phyloP scores from a whole-genome alignment of 192 early-diverging fungal genomes.

The Gamsiella multidivaricata region DNA sequence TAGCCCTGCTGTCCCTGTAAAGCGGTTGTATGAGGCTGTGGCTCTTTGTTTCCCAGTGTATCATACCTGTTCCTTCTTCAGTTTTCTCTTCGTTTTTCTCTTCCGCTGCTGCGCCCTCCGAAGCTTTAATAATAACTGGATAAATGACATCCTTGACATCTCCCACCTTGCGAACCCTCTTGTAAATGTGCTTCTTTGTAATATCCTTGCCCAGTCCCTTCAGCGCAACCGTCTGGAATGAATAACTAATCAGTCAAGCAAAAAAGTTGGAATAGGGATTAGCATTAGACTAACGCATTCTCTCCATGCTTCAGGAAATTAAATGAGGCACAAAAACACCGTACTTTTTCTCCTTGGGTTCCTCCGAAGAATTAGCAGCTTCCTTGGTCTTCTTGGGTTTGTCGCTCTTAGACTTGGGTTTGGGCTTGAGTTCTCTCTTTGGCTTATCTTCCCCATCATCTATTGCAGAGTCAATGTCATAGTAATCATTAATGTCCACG shows the following conservation, averaged over 20 bases:
- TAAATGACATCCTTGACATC: slow-evolving; percentile 73
- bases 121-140: slow-evolving; percentile 57
- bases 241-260: slow-evolving; percentile 20
- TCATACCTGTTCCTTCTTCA: slow-evolving; percentile 43
- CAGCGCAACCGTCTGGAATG: slow-evolving; percentile 64
- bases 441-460: slow-evolving; percentile 31
- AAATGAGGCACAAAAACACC: too few relatives aligned
- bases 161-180: slow-evolving; percentile 73
- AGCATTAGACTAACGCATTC: not conserved
- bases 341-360: slow-evolving; percentile 56
- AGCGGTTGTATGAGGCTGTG: not conserved
- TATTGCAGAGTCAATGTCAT: not conserved
- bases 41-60: too few relatives aligned
- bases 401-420: slow-evolving; percentile 44
- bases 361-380: slow-evolving; percentile 6
- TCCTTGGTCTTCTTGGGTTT: slow-evolving; percentile 50
- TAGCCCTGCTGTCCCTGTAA: too few relatives aligned
- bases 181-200: slow-evolving; percentile 81
- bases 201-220: slow-evolving; percentile 64
- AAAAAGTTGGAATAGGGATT: not conserved
- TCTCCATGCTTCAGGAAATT: too few relatives aligned
- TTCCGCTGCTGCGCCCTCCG: slow-evolving; percentile 54
- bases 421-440: slow-evolving; percentile 45
- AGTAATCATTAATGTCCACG: not conserved
- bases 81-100: slow-evolving; percentile 55